Conservation (phyloP, 805 yeast species). For the Lipomyces chichibuensis region DNA sequence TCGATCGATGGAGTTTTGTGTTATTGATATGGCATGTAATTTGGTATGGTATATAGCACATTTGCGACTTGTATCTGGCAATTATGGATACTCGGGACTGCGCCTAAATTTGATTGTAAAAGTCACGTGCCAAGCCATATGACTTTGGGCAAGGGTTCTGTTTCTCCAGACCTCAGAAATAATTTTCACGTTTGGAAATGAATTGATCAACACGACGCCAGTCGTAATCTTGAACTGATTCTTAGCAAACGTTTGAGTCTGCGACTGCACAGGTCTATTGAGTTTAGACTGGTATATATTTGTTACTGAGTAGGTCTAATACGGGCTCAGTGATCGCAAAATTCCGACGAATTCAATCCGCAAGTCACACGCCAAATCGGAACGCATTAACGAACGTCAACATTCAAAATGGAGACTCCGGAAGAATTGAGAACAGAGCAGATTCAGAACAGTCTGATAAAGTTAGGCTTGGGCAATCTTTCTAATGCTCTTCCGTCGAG, state of each 20-base stretch:
- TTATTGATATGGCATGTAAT: neutral
- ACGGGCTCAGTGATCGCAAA: neutral
- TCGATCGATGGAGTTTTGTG: neutral
- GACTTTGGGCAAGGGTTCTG: neutral
- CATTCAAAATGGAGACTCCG: neutral
- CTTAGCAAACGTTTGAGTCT: neutral
- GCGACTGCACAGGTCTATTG: neutral
- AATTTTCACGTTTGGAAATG: neutral
- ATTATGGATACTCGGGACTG: too few species aligned
- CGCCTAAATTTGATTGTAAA: too few species aligned
- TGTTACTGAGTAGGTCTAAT: neutral
- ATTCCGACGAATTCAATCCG: neutral
- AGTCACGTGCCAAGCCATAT: neutral
- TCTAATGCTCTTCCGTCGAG: neutral
- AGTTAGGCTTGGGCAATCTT: neutral
- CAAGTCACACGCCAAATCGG: neutral
- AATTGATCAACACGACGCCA: neutral
- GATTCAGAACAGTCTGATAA: conserved; percentile 1
- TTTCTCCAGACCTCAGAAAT: neutral
- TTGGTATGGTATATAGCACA: neutral
- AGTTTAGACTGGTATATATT: neutral
- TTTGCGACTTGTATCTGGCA: too few species aligned
- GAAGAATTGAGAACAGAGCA: neutral
- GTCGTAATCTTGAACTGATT: neutral
- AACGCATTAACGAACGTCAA: neutral